Base-by-base conservation (phyloP, 2,329 filamentous ascomycete species). In the Talaromyces funiculosus region DNA sequence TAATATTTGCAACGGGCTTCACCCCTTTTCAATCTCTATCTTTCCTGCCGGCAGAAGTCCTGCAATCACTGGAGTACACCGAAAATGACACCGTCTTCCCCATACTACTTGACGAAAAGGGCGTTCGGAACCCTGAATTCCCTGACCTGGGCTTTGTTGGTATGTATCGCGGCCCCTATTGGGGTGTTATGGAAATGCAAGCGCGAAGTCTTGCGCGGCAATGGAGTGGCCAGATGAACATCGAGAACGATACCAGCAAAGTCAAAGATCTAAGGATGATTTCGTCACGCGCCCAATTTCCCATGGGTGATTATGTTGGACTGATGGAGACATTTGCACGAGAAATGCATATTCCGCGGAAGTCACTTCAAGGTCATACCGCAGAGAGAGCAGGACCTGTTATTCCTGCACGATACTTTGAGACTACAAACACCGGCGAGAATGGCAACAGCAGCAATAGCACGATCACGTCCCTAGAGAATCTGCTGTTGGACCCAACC, bases 151-250 rank as follows among this genome's bases (percentile, higher is more conserved):
- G 89, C 0, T 92, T 94, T 67, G 86, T 94, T 1, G 90, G 90
- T 0, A 91, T 92, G 73, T 95, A 95, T 69, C 83, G 90, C 63
- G 89, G 89, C 0, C 90, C 90, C 0, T 94, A 90, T 71, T 95
- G 90, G 90, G 88, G 88, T 0, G 86, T 92, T 0, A 91, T 93
- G 82, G 90, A 94, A 72, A 90, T 92, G 87, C 90, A 95, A 73
- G 87, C 90, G 2, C 83, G 88, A 0, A 82, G 89, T 63, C 76
- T 92, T 5, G 80, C 86, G 0, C 72, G 81, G 12, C 71, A 84
- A 10, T 92, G 89, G 88, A 42, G 65, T 47, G 66, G 71, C 1
- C 58, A 67, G 2, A 67, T 66, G 62, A 57, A 14, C 71, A 65
- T 64, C 69, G 57, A 18, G 66, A 68, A 0, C 63, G 37, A 55